Base-by-base conservation (phyloP, 192 early-diverging fungal species). In the Coemansia umbellata region DNA sequence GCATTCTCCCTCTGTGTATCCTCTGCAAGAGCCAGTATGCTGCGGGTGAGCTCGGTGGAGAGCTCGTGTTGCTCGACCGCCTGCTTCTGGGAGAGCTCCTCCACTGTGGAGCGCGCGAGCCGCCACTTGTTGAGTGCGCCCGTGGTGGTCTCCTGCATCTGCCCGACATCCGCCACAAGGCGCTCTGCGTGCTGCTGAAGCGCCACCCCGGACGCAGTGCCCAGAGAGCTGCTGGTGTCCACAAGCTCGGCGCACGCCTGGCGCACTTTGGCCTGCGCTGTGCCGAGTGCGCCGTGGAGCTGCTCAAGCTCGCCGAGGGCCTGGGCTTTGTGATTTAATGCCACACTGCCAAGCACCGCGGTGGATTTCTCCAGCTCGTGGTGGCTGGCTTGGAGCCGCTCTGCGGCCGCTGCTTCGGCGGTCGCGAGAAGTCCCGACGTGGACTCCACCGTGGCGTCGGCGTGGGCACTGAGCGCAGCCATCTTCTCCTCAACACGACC, bases 31-130 rank as follows among this genome's bases (percentile, higher is more conserved):
- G 24, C 40, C 1, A 48, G 11, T 10, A 72, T 43, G 33, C 49
- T 30, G 8, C 28, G 28, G 1, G 22, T 19, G 10, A 72, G 33
- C 31, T 45, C 47, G 1, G 18, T 10, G 0, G 47, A 42, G 26
- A 55, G 27, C 8, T 14, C 47, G 3, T 53, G 28, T 13, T 36
- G 65, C 52, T 67, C 57, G 1, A 10, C 13, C 13, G 53, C 10
- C 26, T 64, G 61, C 17, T 51, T 31, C 14, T 55, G 42, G 23
- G 53, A 45, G 26, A 56, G 21, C 2, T 15, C 5, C 4, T 41
- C 53, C 23, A 72, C 17, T 24, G 55, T 52, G 3, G n/a, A 23
- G 7, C 61, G 69, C 0, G 69, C 43, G 2, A 17, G 13, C 15
- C 45, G 48, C 63, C 54, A 57, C 1, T 23, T 33, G 0, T 10